Evolutionary conservation across 2,329 filamentous ascomycete genomes (phyloP).

Genomic region (Claviceps sp.): DNA sequence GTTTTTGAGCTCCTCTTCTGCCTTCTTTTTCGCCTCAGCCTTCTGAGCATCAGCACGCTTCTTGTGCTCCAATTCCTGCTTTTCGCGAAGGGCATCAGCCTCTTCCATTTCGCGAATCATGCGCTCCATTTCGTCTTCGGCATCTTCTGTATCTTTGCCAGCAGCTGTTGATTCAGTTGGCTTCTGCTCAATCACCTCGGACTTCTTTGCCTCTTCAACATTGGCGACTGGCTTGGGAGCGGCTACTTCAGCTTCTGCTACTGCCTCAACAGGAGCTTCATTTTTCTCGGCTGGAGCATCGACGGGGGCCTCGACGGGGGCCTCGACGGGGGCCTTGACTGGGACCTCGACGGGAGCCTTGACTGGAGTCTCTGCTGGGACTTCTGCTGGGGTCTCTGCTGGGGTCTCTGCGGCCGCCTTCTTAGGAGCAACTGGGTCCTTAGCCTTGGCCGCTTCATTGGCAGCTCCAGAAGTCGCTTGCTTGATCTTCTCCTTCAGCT

Average conservation of each 20-base stretch:
- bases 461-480: constrained; percentile 34
- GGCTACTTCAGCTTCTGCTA: neutral
- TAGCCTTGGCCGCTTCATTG: constrained; percentile 17
- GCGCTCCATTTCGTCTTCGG: constrained; percentile 44
- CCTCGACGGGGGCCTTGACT: no score
- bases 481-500: constrained; percentile 70
- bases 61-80: constrained; percentile 30
- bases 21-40: constrained; percentile 35
- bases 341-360: no score
- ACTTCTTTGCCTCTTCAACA: neutral
- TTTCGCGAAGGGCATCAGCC: constrained; percentile 35
- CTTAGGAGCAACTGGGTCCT: constrained; percentile 15
- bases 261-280: constrained; percentile 1
- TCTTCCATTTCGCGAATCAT: constrained; percentile 52
- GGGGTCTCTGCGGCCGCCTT: constrained; percentile 19
- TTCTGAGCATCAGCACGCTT: constrained; percentile 35
- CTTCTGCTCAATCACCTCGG: constrained; percentile 12
- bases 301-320: neutral
- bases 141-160: constrained; percentile 20
- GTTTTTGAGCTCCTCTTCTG: constrained; percentile 27
- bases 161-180: constrained; percentile 17
- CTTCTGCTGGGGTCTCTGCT: constrained; percentile 6
- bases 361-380: no score
- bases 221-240: constrained; percentile 2
- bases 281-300: constrained; percentile 16